Conservation (phyloP, 768 basidiomycete species). For the Favolaschia claudopus region DNA sequence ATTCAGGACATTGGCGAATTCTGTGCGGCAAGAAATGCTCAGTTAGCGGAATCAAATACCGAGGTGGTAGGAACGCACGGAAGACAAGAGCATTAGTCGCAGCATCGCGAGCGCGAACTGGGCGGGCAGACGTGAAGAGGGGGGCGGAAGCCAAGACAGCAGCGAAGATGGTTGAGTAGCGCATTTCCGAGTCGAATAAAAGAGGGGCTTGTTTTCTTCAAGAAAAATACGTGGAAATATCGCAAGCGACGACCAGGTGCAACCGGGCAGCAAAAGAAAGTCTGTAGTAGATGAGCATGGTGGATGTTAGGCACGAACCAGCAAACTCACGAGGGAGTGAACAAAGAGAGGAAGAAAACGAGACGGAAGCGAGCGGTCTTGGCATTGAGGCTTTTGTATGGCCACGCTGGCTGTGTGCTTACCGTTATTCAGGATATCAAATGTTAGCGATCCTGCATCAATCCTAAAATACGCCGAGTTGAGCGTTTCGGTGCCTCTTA, state of each 20-base stretch:
- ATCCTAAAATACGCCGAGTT: no score
- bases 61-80: conserved; percentile 49
- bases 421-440: no score
- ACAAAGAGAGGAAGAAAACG: conserved; percentile 25
- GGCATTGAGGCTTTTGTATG: conserved; percentile 45
- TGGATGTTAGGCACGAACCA: neutral
- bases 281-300: conserved; percentile 26
- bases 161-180: conserved; percentile 50
- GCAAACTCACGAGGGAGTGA: neutral
- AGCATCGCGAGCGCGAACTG: conserved; percentile 47
- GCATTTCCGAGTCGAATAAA: conserved; percentile 50
- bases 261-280: conserved; percentile 73
- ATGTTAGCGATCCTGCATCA: no score
- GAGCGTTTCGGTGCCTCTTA: no score
- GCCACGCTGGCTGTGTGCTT: no score
- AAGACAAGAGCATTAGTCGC: conserved; percentile 60
- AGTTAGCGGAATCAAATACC: neutral
- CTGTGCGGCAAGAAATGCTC: conserved; percentile 42
- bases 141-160: conserved; percentile 44
- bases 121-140: conserved; percentile 57
- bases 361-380: conserved; percentile 37
- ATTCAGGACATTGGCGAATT: conserved; percentile 79
- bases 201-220: conserved; percentile 38
- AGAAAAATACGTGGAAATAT: conserved; percentile 21
- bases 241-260: conserved; percentile 48